phyloP scores from a whole-genome alignment of 306 rosid species.

The Pueraria montana region DNA sequence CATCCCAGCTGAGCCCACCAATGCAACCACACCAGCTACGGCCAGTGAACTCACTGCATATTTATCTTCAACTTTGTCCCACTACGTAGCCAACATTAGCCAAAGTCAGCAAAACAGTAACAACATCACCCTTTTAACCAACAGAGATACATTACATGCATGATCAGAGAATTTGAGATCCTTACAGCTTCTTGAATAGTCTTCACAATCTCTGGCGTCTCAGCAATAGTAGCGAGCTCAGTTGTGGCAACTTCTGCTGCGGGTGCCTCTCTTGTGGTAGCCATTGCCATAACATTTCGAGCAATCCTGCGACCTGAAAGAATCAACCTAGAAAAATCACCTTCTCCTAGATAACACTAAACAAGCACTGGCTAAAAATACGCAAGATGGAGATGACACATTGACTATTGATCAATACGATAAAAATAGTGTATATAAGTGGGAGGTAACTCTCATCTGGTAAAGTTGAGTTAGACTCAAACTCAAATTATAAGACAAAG shows the following conservation, averaged over 20 bases:
- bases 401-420: too few relatives aligned
- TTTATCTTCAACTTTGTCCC: constrained; percentile 97
- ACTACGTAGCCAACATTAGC: constrained; percentile 51
- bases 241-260: constrained; percentile 58
- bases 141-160: not conserved
- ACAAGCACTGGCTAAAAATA: not conserved
- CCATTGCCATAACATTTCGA: constrained; percentile 83
- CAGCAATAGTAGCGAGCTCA: constrained; percentile 39
- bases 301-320: constrained; percentile 78
- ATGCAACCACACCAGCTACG: constrained; percentile 72
- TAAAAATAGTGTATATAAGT: too few relatives aligned
- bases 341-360: not conserved
- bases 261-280: constrained; percentile 73
- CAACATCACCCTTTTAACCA: not conserved
- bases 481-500: too few relatives aligned
- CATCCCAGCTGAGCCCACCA: constrained; percentile 78
- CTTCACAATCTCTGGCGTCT: constrained; percentile 78
- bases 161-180: not conserved
- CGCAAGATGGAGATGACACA: too few relatives aligned
- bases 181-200: constrained; percentile 80
- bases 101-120: constrained; percentile 19
- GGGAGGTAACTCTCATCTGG: too few relatives aligned
- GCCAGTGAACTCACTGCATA: constrained; percentile 87
- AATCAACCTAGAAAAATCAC: not conserved
- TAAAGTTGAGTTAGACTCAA: not conserved